Percentiles rank a stretch among this genome's conserved stretches.
Evolutionary conservation across 2,329 filamentous ascomycete genomes (phyloP).

Genomic region (Moelleriella libera): DNA sequence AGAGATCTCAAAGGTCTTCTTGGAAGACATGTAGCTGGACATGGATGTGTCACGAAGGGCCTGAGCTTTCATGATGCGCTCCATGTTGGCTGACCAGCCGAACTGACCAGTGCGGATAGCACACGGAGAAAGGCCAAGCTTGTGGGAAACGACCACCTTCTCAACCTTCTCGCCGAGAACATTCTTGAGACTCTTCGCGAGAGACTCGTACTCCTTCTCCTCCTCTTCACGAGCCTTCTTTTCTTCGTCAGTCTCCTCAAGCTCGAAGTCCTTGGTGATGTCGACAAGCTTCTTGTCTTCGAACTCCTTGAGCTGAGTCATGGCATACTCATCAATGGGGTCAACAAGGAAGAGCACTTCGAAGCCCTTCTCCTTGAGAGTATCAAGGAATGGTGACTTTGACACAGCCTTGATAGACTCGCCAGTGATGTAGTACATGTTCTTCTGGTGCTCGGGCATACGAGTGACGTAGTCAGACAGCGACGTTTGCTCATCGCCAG

Average conservation of each 20-base stretch:
- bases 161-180: slow-evolving; percentile 98
- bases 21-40: slow-evolving; percentile 99
- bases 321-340: slow-evolving; percentile 98
- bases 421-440: slow-evolving; percentile 99
- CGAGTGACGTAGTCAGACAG: slow-evolving; percentile 95
- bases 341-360: slow-evolving; percentile 99
- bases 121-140: slow-evolving; percentile 86
- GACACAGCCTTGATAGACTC: slow-evolving; percentile 97
- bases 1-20: slow-evolving; percentile 99
- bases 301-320: slow-evolving; percentile 99
- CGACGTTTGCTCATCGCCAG: slow-evolving; percentile 87
- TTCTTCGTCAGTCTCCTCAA: slow-evolving; percentile 99
- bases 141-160: slow-evolving; percentile 99
- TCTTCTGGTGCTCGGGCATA: slow-evolving; percentile 99
- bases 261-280: slow-evolving; percentile 99
- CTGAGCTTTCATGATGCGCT: slow-evolving; percentile 99
- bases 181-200: slow-evolving; percentile 98
- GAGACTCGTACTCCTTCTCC: slow-evolving; percentile 94
- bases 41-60: slow-evolving; percentile 99
- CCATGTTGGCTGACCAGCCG: slow-evolving; percentile 99
- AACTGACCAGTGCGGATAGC: slow-evolving; percentile 99
- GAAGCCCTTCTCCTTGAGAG: slow-evolving; percentile 97
- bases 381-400: slow-evolving; percentile 98
- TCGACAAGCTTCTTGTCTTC: slow-evolving; percentile 99
- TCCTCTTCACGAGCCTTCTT: slow-evolving; percentile 89